Percentiles rank a stretch among this genome's conserved stretches.
Conservation (phyloP, 129 eudicot species). For the Tanacetum coccineum region DNA sequence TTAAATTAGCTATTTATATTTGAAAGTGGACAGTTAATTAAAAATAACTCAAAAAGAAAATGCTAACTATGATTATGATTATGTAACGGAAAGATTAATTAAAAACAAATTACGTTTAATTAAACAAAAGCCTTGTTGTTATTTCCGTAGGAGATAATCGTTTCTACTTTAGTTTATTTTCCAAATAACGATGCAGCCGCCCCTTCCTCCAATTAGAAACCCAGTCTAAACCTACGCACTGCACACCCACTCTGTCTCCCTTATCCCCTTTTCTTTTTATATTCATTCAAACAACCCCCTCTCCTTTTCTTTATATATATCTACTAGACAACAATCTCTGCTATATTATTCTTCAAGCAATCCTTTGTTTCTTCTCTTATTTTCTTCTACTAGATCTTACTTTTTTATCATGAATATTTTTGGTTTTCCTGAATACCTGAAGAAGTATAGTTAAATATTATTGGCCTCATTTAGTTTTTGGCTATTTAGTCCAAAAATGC, state of each 20-base stretch:
- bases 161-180: background rate
- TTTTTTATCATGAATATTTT: background rate
- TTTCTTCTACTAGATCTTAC: background rate
- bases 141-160: background rate
- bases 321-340: background rate
- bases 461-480: background rate
- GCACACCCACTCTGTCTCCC: constrained; percentile 5
- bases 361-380: background rate
- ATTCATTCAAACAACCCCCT: background rate
- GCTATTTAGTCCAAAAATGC: constrained; percentile 20
- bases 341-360: constrained; percentile 10
- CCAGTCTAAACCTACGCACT: constrained; percentile 25
- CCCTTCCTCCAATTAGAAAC: constrained; percentile 37
- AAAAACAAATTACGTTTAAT: too few relatives aligned
- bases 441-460: too few relatives aligned
- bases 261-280: background rate
- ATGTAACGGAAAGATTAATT: too few relatives aligned
- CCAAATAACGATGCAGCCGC: constrained; percentile 30
- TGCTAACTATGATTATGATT: too few relatives aligned
- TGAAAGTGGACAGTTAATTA: too few relatives aligned
- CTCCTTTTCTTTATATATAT: background rate
- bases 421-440: too few relatives aligned
- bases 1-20: too few relatives aligned
- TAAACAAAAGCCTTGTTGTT: too few relatives aligned
- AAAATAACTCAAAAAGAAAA: too few relatives aligned